Evolutionary conservation across 1,139 yeast genomes (phyloP).

Genomic region (Suhomyces anneliseae): DNA sequence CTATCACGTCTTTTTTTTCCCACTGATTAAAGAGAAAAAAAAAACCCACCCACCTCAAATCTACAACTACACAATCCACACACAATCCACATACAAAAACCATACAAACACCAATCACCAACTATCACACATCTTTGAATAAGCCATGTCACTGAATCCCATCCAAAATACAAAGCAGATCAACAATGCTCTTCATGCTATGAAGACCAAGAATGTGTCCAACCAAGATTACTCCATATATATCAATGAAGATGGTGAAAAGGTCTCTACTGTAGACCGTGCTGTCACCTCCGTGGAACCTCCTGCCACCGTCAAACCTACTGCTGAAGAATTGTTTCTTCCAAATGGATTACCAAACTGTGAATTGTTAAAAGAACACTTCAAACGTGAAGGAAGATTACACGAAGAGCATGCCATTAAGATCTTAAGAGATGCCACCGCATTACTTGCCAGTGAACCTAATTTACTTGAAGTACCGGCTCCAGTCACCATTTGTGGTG

Average conservation of each 20-base stretch:
- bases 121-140: too few species aligned
- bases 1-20: too few species aligned
- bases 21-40: too few species aligned
- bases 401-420: conserved; percentile 68
- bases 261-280: conserved; percentile 66
- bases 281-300: conserved; percentile 64
- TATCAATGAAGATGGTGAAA: conserved; percentile 68
- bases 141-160: conserved; percentile 14
- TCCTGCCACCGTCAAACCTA: conserved; percentile 67
- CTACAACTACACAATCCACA: too few species aligned
- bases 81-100: too few species aligned
- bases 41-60: too few species aligned
- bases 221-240: conserved; percentile 53
- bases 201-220: conserved; percentile 49
- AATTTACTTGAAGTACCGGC: conserved; percentile 81
- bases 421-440: conserved; percentile 64
- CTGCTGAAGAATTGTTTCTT: conserved; percentile 65
- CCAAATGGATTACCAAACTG: conserved; percentile 70
- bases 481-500: conserved; percentile 96
- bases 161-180: conserved; percentile 54
- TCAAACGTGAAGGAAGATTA: conserved; percentile 78
- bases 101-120: too few species aligned
- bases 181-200: conserved; percentile 75
- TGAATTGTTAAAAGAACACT: conserved; percentile 70
- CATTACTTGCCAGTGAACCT: conserved; percentile 65